These are phyloP conservation scores for Leptographium wingfieldii DNA, from an alignment of 2,329 filamentous ascomycete genomes.

Conservation along the genomic window DNA sequence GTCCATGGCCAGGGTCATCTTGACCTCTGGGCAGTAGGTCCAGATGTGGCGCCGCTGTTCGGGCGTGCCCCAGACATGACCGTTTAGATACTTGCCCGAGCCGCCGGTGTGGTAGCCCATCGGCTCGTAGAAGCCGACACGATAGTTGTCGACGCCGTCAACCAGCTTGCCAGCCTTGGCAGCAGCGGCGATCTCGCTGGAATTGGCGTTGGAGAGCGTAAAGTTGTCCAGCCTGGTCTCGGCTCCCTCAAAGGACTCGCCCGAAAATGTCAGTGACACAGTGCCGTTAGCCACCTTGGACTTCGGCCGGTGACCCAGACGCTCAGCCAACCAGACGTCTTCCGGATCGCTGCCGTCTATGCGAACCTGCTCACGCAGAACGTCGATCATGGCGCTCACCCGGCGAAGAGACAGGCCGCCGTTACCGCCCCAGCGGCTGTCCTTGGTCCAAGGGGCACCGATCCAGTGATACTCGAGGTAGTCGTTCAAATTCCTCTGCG, in stretches of 20 bases:
- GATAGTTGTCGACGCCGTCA: slow-evolving; percentile 34
- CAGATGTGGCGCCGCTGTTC: slow-evolving; percentile 36
- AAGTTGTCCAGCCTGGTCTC: slow-evolving; percentile 12
- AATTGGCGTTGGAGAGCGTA: slow-evolving; percentile 12
- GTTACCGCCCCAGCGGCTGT: slow-evolving; percentile 34
- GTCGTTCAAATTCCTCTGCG: slow-evolving; percentile 31
- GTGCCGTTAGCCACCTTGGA: slow-evolving; percentile 39
- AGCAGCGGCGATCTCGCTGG: slow-evolving; percentile 16
- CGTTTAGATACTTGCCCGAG: slow-evolving; percentile 31
- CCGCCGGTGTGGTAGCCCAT: slow-evolving; percentile 47
- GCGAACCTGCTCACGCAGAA: slow-evolving; percentile 35
- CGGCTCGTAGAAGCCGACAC: slow-evolving; percentile 40
- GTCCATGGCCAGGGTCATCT: slow-evolving; percentile 44
- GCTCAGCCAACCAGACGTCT: slow-evolving; percentile 43
- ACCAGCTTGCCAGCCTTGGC: slow-evolving; percentile 21
- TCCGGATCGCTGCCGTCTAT: slow-evolving; percentile 33
- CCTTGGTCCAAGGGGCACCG: slow-evolving; percentile 35
- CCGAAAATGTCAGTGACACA: slow-evolving; percentile 34
- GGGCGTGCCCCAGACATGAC: slow-evolving; percentile 35
- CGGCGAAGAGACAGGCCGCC: slow-evolving; percentile 39
- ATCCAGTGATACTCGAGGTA: slow-evolving; percentile 42
- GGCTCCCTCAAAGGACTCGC: slow-evolving; percentile 31
- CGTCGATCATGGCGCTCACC: slow-evolving; percentile 38
- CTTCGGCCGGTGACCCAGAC: slow-evolving; percentile 35
- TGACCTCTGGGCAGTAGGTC: slow-evolving; percentile 46